A percentile compares a stretch with the other conserved stretches of the same genome.
phyloP scores from a whole-genome alignment of 73 alveolate genomes.

The Blepharisma stoltei region DNA sequence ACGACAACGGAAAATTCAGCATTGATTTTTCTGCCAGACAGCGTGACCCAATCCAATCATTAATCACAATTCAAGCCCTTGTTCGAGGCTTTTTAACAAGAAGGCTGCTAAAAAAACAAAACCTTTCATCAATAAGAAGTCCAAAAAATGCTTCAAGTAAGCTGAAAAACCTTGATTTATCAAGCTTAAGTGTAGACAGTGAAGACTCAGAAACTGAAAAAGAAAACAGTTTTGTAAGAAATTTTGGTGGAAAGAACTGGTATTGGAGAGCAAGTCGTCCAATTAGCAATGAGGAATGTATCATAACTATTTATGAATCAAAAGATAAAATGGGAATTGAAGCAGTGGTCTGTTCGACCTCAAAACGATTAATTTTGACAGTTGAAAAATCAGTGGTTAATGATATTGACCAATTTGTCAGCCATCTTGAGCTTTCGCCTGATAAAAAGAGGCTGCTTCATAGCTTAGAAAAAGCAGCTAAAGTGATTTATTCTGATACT shows the following conservation, averaged over 20 bases:
- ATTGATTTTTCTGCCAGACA: neutral
- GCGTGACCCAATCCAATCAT: neutral
- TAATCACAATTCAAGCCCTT: neutral
- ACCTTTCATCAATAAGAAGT: neutral
- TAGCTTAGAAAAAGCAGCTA: neutral
- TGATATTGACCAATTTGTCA: neutral
- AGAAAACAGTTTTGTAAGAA: too few relatives aligned
- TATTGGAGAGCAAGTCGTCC: slow-evolving; percentile 18
- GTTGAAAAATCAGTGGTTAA: neutral
- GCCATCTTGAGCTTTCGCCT: neutral
- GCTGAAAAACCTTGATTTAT: too few relatives aligned
- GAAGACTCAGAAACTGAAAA: too few relatives aligned
- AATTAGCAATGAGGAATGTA: neutral
- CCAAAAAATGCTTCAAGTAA: too few relatives aligned
- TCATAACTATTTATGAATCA: neutral
- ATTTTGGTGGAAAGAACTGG: neutral
- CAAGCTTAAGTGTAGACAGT: too few relatives aligned
- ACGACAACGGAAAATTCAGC: too few relatives aligned
- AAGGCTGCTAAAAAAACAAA: neutral
- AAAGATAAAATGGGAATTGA: neutral
- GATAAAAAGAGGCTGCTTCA: slow-evolving; percentile 1
- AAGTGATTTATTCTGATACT: neutral
- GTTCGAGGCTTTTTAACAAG: slow-evolving; percentile 3
- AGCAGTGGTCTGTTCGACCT: neutral
- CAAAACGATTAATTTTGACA: neutral